A percentile compares a stretch with the other conserved stretches of the same genome.
Conservation (phyloP, 768 basidiomycete species). For the Xanthoconium purpureum region DNA sequence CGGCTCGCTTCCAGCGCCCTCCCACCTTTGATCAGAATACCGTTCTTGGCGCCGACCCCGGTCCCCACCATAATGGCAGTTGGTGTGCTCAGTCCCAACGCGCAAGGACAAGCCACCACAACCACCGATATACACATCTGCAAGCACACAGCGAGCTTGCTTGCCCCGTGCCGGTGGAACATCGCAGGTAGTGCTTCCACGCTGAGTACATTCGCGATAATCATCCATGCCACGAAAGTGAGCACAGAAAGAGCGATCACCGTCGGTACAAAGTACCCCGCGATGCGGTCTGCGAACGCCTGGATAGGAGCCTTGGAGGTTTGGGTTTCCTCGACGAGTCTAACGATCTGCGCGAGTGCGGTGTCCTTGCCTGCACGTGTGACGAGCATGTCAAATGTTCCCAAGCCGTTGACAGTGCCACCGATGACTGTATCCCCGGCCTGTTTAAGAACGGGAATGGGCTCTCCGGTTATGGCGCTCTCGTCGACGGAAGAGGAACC, state of each 20-base stretch:
- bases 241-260: constrained; percentile 79
- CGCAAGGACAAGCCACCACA: constrained; percentile 98
- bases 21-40: constrained; percentile 97
- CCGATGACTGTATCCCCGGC: constrained; percentile 87
- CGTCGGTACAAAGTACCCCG: constrained; percentile 91
- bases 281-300: constrained; percentile 90
- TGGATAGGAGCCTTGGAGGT: constrained; percentile 98
- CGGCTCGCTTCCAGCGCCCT: constrained; percentile 90
- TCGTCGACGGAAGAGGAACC: constrained; percentile 92
- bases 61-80: constrained; percentile 99
- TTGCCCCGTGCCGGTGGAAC: constrained; percentile 82
- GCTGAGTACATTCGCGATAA: constrained; percentile 57
- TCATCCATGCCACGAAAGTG: constrained; percentile 84
- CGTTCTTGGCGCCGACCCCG: constrained; percentile 93
- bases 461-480: constrained; percentile 95
- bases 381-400: constrained; percentile 96
- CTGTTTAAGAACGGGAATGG: constrained; percentile 82
- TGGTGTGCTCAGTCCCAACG: constrained; percentile 91
- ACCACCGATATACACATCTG: constrained; percentile 98
- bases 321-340: constrained; percentile 96
- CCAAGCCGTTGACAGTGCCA: constrained; percentile 93
- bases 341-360: constrained; percentile 93
- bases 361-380: constrained; percentile 96
- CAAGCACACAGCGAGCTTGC: constrained; percentile 85
- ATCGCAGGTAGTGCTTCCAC: constrained; percentile 69